These are phyloP conservation scores for Pseudogymnoascus sp. DNA, from an alignment of 2,329 filamentous ascomycete species.

Conservation along the genomic window DNA sequence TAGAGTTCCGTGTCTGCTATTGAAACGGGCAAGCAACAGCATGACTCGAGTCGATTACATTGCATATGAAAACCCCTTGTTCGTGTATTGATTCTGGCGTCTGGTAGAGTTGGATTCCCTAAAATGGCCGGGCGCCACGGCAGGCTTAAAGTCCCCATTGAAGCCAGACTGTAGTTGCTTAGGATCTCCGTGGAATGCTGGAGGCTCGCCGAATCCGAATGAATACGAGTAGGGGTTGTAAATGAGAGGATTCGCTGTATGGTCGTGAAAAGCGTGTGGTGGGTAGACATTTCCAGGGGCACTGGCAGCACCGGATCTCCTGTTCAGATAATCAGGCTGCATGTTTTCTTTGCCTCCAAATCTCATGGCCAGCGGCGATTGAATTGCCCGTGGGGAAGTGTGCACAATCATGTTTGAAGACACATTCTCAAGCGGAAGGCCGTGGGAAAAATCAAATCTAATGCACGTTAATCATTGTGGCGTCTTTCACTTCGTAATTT, in stretches of 20 bases:
- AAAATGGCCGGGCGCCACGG: neutral
- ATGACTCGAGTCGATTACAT: neutral
- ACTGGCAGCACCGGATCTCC: constrained; percentile 13
- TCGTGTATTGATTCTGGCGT: neutral
- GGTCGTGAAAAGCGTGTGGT: constrained; percentile 23
- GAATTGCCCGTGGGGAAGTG: constrained; percentile 22
- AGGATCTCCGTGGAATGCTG: neutral
- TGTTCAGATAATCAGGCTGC: constrained; percentile 17
- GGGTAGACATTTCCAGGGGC: constrained; percentile 22
- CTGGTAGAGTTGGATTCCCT: neutral
- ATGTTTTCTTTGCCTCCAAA: constrained; percentile 24
- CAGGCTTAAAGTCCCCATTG: constrained; percentile 18
- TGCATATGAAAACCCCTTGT: neutral
- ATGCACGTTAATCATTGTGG: neutral
- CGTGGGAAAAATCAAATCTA: constrained; percentile 24
- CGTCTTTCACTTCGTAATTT: neutral
- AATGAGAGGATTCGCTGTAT: constrained; percentile 25
- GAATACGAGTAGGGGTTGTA: constrained; percentile 19
- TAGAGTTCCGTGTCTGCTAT: neutral
- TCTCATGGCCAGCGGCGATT: constrained; percentile 18
- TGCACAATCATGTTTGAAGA: constrained; percentile 13
- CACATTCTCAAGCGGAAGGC: constrained; percentile 19
- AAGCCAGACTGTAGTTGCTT: constrained; percentile 15
- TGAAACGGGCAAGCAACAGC: neutral
- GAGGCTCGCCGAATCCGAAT: constrained; percentile 16